phyloP scores from a whole-genome alignment of 1,284 basidiomycete species.

The Ustilago crameri region DNA sequence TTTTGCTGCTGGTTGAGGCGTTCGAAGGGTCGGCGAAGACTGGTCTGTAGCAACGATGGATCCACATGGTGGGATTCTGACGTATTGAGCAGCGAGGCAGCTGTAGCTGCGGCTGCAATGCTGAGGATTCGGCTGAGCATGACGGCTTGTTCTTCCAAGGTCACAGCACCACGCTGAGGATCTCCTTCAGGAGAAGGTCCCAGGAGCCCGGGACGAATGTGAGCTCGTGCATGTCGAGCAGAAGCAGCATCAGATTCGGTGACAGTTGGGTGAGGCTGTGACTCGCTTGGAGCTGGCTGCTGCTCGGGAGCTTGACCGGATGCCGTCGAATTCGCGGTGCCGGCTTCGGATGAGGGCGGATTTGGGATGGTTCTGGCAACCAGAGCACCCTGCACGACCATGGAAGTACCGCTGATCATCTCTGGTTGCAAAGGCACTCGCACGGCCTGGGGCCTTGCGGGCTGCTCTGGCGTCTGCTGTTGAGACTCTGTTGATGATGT shows the following conservation, averaged over 20 bases:
- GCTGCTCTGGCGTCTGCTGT: constrained; percentile 10
- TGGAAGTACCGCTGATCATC: constrained; percentile 59
- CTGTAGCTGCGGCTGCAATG: constrained; percentile 65
- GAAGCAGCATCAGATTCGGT: neutral
- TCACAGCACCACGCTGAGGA: constrained; percentile 51
- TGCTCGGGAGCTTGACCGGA: neutral
- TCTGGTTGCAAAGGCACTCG: constrained; percentile 37
- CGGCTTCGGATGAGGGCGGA: constrained; percentile 8
- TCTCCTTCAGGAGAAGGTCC: constrained; percentile 20
- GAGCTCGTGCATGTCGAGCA: neutral
- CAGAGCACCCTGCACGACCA: constrained; percentile 66
- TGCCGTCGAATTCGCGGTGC: neutral
- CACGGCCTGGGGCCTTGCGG: constrained; percentile 15
- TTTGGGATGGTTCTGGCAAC: constrained; percentile 48
- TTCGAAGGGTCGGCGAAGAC: constrained; percentile 40
- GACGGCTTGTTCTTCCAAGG: constrained; percentile 64
- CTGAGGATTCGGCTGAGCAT: constrained; percentile 64
- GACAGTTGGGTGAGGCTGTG: too few species aligned
- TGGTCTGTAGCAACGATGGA: constrained; percentile 47
- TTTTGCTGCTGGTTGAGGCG: constrained; percentile 27
- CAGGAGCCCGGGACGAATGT: neutral
- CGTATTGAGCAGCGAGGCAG: constrained; percentile 60
- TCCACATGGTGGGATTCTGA: constrained; percentile 39
- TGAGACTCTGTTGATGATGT: constrained; percentile 1
- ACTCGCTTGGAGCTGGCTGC: neutral